Base-by-base conservation (phyloP, 768 basidiomycete species). In the Serendipita sp. region DNA sequence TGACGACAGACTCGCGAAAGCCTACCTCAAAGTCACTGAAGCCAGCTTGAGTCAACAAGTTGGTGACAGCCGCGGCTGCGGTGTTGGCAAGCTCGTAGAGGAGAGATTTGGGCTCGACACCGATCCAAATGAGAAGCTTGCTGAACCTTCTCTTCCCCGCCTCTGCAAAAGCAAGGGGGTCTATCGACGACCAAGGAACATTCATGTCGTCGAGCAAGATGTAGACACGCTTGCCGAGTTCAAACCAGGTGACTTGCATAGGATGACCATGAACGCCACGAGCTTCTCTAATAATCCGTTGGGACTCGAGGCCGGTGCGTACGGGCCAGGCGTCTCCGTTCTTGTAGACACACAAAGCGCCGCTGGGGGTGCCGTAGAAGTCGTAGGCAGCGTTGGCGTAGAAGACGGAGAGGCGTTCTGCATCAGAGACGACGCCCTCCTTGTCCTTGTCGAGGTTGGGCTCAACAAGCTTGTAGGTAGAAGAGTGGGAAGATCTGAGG, bases 21-120 rank as follows among this genome's bases (percentile, higher is more conserved):
- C 63, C 73, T 5, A 74, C 65, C 66, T 73, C 72, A 62, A 72
- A 47, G n/a, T 51, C 68, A 51, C 66, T 53, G 67, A 72, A 68
- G 64, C 71, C 68, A 58, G 68, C 66, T 24, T 48, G 47, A 45
- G 35, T 46, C 47, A 71, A 56, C 66, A 72, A 68, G 30, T 24
- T 48, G 62, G 71, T 66, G 51, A 67, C 69, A 51, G 68, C 64
- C 18, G 67, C 66, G 58, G 72, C 72, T 8, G 5, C n/a, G 18
- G 68, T 64, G 18, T 67, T 64, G 65, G 72, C 70, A 41, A 5
- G 65, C 2, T 70, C 69, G 65, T 68, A 70, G 56, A 34, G 1
- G 67, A 73, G 72, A 48, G 72, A 68, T 38, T 58, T 3, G 63
- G 71, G 70, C 37, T 65, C 48, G 38, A 73, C 72, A 32, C 72